Base-by-base conservation (phyloP, 805 yeast species). In the Lipomyces oligophaga region DNA sequence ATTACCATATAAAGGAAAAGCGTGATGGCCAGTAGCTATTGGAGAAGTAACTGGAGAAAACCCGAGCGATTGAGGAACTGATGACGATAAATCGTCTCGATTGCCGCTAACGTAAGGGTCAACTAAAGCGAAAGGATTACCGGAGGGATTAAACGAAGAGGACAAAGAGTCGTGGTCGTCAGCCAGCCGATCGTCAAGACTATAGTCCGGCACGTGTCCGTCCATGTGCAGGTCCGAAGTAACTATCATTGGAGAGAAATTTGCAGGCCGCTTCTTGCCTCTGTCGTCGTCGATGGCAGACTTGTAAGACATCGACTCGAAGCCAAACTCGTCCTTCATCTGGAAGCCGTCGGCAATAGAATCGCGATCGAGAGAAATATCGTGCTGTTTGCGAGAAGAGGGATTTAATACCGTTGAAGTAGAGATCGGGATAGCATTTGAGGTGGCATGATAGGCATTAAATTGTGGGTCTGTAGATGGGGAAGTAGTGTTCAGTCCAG, bases 21-120 rank as follows among this genome's bases (percentile, higher is more conserved):
- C 28, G 27, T 28, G 39, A 8, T 28, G 34, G 38, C 44, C 36
- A 21, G 34, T 11, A 16, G 43, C 19, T 34, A 42, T 31, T 13
- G 53, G 56, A 6, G 57, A 44, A 2, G 50, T 47, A n/a, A 59
- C 58, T 13, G 57, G 60, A 2, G 58, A 54, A 38, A 57, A 48
- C 15, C 47, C 58, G 20, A 47, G 15, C 37, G 32, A 13, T 26
- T 41, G 49, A 19, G 28, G 34, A 21, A 49, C 46, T 26, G 39
- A 31, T 5, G 55, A 41, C 7, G 47, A 45, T 15, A 54, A 69
- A 5, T 75, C 77, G 42, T 75, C 80, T 16, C 34, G 40, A 26
- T 16, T 19, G 33, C 19, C 18, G n/a, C 41, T 13, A 15, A n/a
- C 20, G 33, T 27, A 49, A 16, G 39, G 18, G 25, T 45, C 54